Evolutionary conservation across 768 basidiomycete species (phyloP), one percentile per base, ranked within the genome.

Genomic region (Boletus tomentosulus): DNA sequence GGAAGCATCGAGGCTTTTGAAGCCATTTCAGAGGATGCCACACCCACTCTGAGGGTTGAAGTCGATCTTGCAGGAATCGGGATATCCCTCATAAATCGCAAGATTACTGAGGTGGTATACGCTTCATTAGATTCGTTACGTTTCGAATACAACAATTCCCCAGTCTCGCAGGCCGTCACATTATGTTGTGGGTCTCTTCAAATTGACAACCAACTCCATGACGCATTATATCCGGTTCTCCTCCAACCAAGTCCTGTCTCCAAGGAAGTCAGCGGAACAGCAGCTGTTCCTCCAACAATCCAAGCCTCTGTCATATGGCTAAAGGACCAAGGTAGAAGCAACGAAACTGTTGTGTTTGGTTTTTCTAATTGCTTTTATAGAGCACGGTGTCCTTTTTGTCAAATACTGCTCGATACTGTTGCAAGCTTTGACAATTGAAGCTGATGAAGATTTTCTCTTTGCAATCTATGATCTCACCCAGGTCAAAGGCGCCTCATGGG

Each of bases 331-430:
- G 91, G 96, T 92, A 57, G 22, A 49, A 44, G 4, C 19, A 50
- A 34, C 38, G 13, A 24, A 6, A 27, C 15, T 38, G 39, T 19
- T 6, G 2, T 22, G 7, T 37, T 46, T 39, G 16, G 16, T 19
- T 12, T 13, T 51, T 22, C 44, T 48, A 4, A 58, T 4, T 6
- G 5, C 15, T 13, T 44, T 46, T 12, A 39, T 50, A 99, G 97
- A 87, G n/a, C 97, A 98, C 59, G 97, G 97, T 16, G 97, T 99
- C 9, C 71, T 92, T n/a, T 98, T 97, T 68, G 79, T 99, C 74
- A 98, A 98, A 72, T 98, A 98, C 65, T 96, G 92, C 50, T 95
- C 95, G 2, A 81, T 98, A 48, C 74, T 99, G 13, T 74, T 99
- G 15, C 97, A 99, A 66, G 91, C 95, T 3, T 75, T 98, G 69